These are phyloP conservation scores for Plectosphaerella sp. DNA, from an alignment of 2,329 filamentous ascomycete genomes.

Conservation along the genomic window DNA sequence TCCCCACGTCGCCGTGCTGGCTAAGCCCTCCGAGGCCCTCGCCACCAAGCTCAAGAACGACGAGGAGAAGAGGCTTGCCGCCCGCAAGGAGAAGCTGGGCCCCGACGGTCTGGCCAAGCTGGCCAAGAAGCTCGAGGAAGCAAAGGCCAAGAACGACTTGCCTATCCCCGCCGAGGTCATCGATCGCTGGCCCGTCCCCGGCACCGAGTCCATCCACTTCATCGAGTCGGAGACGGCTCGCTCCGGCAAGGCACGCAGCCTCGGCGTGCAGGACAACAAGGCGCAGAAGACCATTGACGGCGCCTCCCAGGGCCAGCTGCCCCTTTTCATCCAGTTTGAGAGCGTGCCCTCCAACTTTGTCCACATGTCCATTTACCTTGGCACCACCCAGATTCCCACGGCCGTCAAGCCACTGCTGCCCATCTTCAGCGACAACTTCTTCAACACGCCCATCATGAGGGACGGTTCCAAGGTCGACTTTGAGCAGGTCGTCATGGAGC, in stretches of 20 bases:
- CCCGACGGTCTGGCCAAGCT: slow-evolving; percentile 75
- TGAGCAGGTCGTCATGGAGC: slow-evolving; percentile 84
- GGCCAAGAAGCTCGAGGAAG: slow-evolving; percentile 70
- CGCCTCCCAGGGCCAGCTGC: slow-evolving; percentile 54
- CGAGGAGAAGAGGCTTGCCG: slow-evolving; percentile 73
- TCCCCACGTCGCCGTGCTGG: slow-evolving; percentile 81
- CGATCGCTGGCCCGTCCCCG: slow-evolving; percentile 75
- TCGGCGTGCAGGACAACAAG: slow-evolving; percentile 63
- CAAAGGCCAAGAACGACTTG: slow-evolving; percentile 83
- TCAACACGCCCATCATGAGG: slow-evolving; percentile 80
- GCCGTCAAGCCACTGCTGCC: slow-evolving; percentile 79
- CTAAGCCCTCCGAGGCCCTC: slow-evolving; percentile 76
- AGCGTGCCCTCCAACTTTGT: slow-evolving; percentile 92
- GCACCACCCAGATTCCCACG: slow-evolving; percentile 72
- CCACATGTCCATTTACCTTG: slow-evolving; percentile 75
- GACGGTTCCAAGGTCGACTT: slow-evolving; percentile 77
- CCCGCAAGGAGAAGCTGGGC: slow-evolving; percentile 75
- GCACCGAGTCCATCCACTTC: slow-evolving; percentile 89
- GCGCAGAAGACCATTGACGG: slow-evolving; percentile 74
- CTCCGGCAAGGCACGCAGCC: slow-evolving; percentile 68
- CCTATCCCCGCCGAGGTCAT: slow-evolving; percentile 81
- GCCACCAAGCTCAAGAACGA: slow-evolving; percentile 77
- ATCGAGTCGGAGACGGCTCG: slow-evolving; percentile 83
- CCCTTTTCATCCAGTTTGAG: slow-evolving; percentile 95
- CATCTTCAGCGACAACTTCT: slow-evolving; percentile 88